These are phyloP conservation scores for Cladobotryum mycophilum DNA, from an alignment of 2,329 filamentous ascomycete genomes.

Conservation along the genomic window DNA sequence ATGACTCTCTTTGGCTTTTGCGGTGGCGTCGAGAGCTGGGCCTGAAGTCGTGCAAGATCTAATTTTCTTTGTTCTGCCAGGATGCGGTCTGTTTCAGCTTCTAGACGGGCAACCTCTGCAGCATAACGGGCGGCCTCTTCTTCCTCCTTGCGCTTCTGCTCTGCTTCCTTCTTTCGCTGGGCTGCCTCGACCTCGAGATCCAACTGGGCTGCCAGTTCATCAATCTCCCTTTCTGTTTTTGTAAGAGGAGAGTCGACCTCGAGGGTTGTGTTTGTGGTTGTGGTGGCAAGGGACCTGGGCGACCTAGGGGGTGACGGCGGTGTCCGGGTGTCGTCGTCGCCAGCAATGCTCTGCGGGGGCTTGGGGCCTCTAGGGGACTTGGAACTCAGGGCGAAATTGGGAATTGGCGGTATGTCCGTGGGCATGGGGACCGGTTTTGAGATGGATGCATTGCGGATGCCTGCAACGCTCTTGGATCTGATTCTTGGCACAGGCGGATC, in stretches of 20 bases:
- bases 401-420: constrained; percentile 19
- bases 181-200: constrained; percentile 11
- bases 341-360: constrained; percentile 11
- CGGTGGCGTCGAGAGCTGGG: constrained; percentile 31
- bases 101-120: constrained; percentile 37
- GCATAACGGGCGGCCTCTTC: constrained; percentile 24
- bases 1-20: constrained; percentile 32
- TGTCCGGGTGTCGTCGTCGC: constrained; percentile 5
- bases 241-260: constrained; percentile 1
- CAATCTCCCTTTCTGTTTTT: constrained; percentile 10
- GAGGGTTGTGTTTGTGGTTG: neutral
- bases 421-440: constrained; percentile 17
- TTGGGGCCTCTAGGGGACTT: constrained; percentile 23
- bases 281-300: constrained; percentile 3
- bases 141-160: constrained; percentile 7
- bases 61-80: constrained; percentile 44
- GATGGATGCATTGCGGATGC: constrained; percentile 4
- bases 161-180: constrained; percentile 4
- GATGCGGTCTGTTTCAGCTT: constrained; percentile 43
- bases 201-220: constrained; percentile 10
- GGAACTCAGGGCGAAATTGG: constrained; percentile 23
- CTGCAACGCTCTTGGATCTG: constrained; percentile 16
- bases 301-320: constrained; percentile 10
- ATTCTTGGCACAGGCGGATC: constrained; percentile 2
- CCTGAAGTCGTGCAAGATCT: constrained; percentile 40